Percentiles rank a stretch among this genome's conserved stretches.
These are phyloP conservation scores for Stevia rebaudiana DNA, from an alignment of 140 eudicot species.

Conservation along the genomic window DNA sequence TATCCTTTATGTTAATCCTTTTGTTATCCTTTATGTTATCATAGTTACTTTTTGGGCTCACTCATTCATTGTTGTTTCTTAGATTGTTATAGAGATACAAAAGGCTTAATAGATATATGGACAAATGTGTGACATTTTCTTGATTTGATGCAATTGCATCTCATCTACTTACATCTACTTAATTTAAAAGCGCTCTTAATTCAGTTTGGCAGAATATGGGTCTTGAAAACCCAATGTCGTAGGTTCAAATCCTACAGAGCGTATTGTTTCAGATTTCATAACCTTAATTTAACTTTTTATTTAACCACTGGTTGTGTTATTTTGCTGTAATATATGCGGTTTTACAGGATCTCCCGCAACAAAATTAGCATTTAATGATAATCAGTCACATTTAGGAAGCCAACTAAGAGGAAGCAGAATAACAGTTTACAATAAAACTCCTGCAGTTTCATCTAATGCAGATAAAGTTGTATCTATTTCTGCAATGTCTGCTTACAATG, in stretches of 20 bases:
- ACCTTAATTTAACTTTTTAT: neutral
- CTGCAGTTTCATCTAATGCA: neutral
- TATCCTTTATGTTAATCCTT: neutral
- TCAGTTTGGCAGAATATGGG: constrained; percentile 43
- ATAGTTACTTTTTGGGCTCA: neutral
- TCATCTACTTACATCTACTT: too few relatives aligned
- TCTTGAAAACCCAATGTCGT: constrained; percentile 30
- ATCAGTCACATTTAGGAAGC: neutral
- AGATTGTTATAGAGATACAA: neutral
- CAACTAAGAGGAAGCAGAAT: constrained; percentile 26
- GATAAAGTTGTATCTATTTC: constrained; percentile 39
- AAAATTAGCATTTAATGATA: constrained; percentile 12
- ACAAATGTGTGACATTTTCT: neutral
- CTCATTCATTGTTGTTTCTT: neutral
- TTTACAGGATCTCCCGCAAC: constrained; percentile 26
- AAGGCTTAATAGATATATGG: neutral
- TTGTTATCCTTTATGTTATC: too few relatives aligned
- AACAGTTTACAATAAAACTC: constrained; percentile 26
- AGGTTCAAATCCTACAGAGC: constrained; percentile 50
- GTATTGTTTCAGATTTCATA: neutral
- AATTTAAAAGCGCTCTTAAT: constrained; percentile 28
- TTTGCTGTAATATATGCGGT: constrained; percentile 3
- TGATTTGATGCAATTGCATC: too few relatives aligned
- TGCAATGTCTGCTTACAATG: constrained; percentile 40
- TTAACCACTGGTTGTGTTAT: neutral